phyloP scores from a whole-genome alignment of 441 rosid species.

The Daphne laureola region DNA sequence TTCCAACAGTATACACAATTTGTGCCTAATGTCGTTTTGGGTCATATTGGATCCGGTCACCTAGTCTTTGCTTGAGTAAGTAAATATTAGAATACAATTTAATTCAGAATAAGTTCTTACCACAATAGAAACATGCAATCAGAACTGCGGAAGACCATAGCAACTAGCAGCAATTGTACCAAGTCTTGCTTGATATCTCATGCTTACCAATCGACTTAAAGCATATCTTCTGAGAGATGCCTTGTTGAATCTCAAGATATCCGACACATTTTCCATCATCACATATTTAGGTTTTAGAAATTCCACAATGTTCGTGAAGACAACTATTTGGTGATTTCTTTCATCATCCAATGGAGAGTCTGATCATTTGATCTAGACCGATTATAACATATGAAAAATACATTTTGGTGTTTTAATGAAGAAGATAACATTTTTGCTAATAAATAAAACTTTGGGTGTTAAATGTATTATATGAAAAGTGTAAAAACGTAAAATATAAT shows the following conservation, averaged over 20 bases:
- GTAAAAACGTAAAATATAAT: too few relatives aligned
- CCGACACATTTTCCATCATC: slow-evolving; percentile 89
- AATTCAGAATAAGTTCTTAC: slow-evolving; percentile 24
- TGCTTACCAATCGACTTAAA: slow-evolving; percentile 75
- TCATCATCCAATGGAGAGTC: slow-evolving; percentile 72
- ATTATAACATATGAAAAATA: too few relatives aligned
- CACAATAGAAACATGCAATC: slow-evolving; percentile 68
- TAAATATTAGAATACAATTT: too few relatives aligned
- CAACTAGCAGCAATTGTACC: slow-evolving; percentile 94
- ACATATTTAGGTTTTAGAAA: slow-evolving; percentile 77
- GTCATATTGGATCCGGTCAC: too few relatives aligned
- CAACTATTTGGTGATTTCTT: slow-evolving; percentile 74
- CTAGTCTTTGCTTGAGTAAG: too few relatives aligned
- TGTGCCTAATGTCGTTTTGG: too few relatives aligned
- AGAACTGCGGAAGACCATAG: slow-evolving; percentile 94
- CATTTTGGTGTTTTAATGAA: too few relatives aligned
- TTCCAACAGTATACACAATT: too few relatives aligned
- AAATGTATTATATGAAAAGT: too few relatives aligned
- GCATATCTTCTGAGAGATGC: slow-evolving; percentile 89
- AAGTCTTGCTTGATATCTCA: slow-evolving; percentile 90
- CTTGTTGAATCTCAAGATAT: slow-evolving; percentile 70
- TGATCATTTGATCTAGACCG: slow-evolving; percentile 64
- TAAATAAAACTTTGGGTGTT: too few relatives aligned
- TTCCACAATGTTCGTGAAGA: slow-evolving; percentile 90
- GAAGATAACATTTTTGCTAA: too few relatives aligned